Conservation (phyloP, 352 stramenopile species). For the Pythium utonaiense region DNA sequence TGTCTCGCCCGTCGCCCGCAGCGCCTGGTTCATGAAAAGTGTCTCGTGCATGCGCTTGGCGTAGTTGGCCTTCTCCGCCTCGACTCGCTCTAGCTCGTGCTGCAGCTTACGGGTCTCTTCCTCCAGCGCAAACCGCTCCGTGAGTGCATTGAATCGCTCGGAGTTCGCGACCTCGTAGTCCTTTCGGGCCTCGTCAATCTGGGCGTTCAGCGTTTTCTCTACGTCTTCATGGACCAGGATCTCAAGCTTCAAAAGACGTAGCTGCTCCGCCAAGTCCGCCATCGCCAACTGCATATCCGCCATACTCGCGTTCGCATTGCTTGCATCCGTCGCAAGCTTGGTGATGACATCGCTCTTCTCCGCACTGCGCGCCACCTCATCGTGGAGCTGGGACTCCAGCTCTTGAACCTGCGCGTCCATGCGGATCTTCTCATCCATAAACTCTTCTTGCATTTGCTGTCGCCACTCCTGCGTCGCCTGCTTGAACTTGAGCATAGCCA, state of each 20-base stretch:
- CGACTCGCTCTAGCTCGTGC: constrained; percentile 41
- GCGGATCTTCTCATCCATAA: constrained; percentile 32
- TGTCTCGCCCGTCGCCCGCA: constrained; percentile 56
- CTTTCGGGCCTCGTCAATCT: constrained; percentile 50
- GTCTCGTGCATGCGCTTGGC: constrained; percentile 70
- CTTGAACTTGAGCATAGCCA: constrained; percentile 86
- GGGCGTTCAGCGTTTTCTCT: constrained; percentile 53
- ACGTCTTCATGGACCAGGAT: constrained; percentile 67
- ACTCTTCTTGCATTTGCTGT: constrained; percentile 46
- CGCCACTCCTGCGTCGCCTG: constrained; percentile 56
- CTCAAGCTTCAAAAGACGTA: constrained; percentile 61
- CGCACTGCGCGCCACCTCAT: constrained; percentile 32
- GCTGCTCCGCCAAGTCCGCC: constrained; percentile 34
- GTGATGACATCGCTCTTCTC: constrained; percentile 52
- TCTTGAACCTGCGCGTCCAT: constrained; percentile 34
- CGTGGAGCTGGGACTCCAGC: constrained; percentile 26
- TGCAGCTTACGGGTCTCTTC: constrained; percentile 65
- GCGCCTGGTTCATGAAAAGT: constrained; percentile 71
- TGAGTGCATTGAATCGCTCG: constrained; percentile 59
- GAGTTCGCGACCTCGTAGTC: constrained; percentile 69
- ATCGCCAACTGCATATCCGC: constrained; percentile 36
- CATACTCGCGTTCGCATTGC: constrained; percentile 35
- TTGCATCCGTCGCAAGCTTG: constrained; percentile 43
- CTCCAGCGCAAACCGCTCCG: constrained; percentile 52
- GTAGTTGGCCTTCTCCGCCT: constrained; percentile 55